Evolutionary conservation across 768 basidiomycete species (phyloP).

Genomic region (Tulasnella sp.): DNA sequence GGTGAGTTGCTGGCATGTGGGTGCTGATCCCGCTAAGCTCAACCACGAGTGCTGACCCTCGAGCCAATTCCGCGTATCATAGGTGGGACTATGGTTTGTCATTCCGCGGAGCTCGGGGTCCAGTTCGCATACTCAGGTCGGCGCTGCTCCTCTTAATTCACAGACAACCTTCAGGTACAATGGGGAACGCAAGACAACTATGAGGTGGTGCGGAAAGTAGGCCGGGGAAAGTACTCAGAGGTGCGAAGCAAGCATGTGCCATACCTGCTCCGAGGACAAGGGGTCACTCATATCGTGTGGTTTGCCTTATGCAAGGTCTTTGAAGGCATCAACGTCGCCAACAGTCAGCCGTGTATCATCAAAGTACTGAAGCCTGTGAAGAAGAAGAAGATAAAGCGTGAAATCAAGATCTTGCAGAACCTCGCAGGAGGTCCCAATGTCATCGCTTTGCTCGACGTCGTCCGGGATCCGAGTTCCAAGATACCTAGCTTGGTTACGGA

Average conservation of each 20-base stretch:
- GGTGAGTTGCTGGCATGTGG: slow-evolving; percentile 47
- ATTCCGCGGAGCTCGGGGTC: neutral
- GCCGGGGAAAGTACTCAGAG: slow-evolving; percentile 69
- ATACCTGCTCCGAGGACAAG: neutral
- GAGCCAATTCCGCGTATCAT: neutral
- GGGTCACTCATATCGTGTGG: slow-evolving; percentile 19
- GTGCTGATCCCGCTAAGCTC: neutral
- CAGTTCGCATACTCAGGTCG: neutral
- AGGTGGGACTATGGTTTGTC: slow-evolving; percentile 35
- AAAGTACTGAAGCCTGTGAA: slow-evolving; percentile 76
- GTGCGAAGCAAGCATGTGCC: slow-evolving; percentile 43
- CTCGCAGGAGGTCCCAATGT: slow-evolving; percentile 73
- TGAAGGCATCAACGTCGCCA: slow-evolving; percentile 61
- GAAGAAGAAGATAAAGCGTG: slow-evolving; percentile 72
- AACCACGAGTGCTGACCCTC: neutral
- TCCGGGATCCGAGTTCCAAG: slow-evolving; percentile 63
- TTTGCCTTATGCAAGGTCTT: slow-evolving; percentile 52
- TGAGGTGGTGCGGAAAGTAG: slow-evolving; percentile 65
- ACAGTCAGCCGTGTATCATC: slow-evolving; percentile 60
- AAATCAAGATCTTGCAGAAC: slow-evolving; percentile 74
- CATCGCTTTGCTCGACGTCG: slow-evolving; percentile 66
- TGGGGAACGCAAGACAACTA: slow-evolving; percentile 71
- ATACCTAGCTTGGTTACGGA: slow-evolving; percentile 71
- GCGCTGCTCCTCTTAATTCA: neutral
- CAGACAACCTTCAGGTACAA: slow-evolving; percentile 62